phyloP scores from a whole-genome alignment of 2,329 filamentous ascomycete species.

The Didymella sp. region DNA sequence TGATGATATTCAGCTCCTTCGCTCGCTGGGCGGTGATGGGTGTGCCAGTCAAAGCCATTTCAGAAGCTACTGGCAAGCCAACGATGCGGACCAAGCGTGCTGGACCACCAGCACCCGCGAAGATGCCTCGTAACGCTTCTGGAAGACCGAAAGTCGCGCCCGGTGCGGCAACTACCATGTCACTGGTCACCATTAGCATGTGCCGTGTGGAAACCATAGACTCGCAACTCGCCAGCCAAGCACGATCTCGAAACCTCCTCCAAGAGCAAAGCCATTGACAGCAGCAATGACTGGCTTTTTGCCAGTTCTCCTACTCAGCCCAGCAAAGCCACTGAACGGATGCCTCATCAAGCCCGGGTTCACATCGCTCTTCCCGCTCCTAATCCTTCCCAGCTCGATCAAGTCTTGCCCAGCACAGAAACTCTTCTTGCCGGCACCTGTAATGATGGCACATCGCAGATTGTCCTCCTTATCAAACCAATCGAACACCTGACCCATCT shows the following conservation, averaged over 20 bases:
- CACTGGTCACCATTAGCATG: conserved; percentile 43
- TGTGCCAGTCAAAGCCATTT: conserved; percentile 59
- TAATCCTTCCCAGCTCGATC: conserved; percentile 53
- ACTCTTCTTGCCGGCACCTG: conserved; percentile 60
- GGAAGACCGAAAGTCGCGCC: conserved; percentile 61
- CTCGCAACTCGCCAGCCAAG: conserved; percentile 58
- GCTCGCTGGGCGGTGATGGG: conserved; percentile 56
- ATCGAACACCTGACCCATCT: conserved; percentile 58
- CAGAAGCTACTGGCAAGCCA: conserved; percentile 58
- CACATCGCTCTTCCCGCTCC: conserved; percentile 32
- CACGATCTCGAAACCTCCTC: conserved; percentile 65
- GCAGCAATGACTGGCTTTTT: conserved; percentile 68
- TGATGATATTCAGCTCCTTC: conserved; percentile 52
- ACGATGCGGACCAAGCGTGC: conserved; percentile 59
- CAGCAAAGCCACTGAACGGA: conserved; percentile 61
- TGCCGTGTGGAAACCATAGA: not conserved
- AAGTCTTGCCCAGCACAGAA: conserved; percentile 65
- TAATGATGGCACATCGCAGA: conserved; percentile 56
- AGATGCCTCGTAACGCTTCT: conserved; percentile 63
- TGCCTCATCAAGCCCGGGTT: conserved; percentile 45
- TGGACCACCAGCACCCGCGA: conserved; percentile 60
- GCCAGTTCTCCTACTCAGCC: conserved; percentile 62
- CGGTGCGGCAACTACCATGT: conserved; percentile 62
- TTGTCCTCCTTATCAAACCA: conserved; percentile 62
- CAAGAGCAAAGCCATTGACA: conserved; percentile 64